Conservation (phyloP, 768 basidiomycete species). For the Pleurotus tuoliensis region DNA sequence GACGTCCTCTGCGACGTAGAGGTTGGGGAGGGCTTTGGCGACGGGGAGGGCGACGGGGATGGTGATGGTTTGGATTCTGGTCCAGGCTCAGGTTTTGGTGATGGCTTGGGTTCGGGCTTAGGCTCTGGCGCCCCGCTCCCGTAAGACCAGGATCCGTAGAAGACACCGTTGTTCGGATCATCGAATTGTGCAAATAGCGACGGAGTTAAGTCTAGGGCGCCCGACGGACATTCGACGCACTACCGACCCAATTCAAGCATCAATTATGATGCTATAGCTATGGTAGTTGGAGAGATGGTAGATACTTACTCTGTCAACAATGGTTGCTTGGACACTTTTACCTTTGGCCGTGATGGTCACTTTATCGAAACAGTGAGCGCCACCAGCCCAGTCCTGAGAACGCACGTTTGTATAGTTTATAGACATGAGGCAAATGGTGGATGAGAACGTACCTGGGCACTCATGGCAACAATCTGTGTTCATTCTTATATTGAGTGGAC, state of each 20-base stretch:
- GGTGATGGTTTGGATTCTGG: conserved; percentile 16
- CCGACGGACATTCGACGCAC: conserved; percentile 35
- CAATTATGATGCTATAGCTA: not conserved
- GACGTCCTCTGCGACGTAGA: conserved; percentile 12
- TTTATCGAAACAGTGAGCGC: conserved; percentile 39
- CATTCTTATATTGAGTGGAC: not conserved
- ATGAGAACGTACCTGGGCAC: conserved; percentile 27
- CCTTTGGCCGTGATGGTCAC: conserved; percentile 38
- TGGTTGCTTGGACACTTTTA: conserved; percentile 35
- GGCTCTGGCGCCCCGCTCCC: conserved; percentile 19
- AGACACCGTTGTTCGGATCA: conserved; percentile 24
- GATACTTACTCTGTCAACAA: conserved; percentile 38
- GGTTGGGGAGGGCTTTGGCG: conserved; percentile 10
- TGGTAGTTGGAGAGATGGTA: not conserved
- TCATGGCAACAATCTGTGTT: conserved; percentile 40
- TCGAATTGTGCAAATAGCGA: conserved; percentile 44
- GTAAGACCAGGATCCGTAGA: conserved; percentile 39
- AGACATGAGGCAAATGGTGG: not conserved
- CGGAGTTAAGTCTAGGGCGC: conserved; percentile 42
- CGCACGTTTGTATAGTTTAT: not conserved
- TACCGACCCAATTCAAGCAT: conserved; percentile 10
- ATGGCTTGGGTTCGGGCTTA: conserved; percentile 12
- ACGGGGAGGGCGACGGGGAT: conserved; percentile 14
- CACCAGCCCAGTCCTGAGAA: conserved; percentile 34
- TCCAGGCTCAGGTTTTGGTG: conserved; percentile 9